Evolutionary conservation across 73 alveolate species (phyloP), one percentile per base, ranked within the genome.

Genomic region (Stentor coeruleus): DNA sequence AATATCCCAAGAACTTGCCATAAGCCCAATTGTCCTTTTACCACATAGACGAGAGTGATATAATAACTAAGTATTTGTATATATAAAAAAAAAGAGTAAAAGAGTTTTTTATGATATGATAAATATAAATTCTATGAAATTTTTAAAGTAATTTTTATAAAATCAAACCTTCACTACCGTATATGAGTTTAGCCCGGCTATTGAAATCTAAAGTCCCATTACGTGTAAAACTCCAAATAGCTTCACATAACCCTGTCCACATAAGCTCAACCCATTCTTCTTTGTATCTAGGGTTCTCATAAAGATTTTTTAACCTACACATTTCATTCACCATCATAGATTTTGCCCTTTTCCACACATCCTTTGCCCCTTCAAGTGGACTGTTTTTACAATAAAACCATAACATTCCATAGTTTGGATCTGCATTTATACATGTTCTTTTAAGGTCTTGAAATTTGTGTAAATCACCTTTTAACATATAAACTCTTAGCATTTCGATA

Each of bases 371-470:
- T 76, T 91, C 96, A 36, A 80, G 81, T 58, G 86, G 28, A 35
- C 84, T 89, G 75, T 84, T 42, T 66, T 91, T 91, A 84, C 86
- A 88, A 77, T 75, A 91, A 79, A 88, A 91, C 96, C 96, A 91
- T 3, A 91, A 87, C 28, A 85, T 86, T 4, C 96, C 96, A 42
- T 91, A 91, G 59, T 91, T 91, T 3, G 96, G 96, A 76, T 91
- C 92, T 1, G 87, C 74, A 81, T 88, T 88, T 59, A 82, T 84
- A 83, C 93, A 88, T 37, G 37, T 40, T 26, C 80, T 58, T 42
- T 85, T 84, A 15, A 88, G 79, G 81, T 84, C 59, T 35, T 77
- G 42, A n/a, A 90, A 37, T 35, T 55, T 30, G 6, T 90, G 88
- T 39, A 66, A 35, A 3, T 84, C 86, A 0, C 87, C 83, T 4